Percentiles rank a stretch among this genome's conserved stretches.
phyloP scores from a whole-genome alignment of 2,329 filamentous ascomycete genomes.

The Monosporascus sp. region DNA sequence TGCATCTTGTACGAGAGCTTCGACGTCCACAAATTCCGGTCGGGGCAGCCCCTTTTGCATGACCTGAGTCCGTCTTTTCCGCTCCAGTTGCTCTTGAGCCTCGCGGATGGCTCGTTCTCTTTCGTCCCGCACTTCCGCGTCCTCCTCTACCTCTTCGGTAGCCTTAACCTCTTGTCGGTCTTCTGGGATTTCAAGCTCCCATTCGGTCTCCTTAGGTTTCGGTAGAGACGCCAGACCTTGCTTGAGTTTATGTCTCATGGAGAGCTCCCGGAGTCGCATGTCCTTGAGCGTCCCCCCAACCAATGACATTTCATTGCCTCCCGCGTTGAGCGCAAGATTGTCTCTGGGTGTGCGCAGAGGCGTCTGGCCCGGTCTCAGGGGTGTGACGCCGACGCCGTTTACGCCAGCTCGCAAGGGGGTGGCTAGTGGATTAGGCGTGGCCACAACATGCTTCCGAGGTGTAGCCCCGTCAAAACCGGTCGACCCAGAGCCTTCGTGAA shows the following conservation, averaged over 20 bases:
- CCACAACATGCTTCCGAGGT: slow-evolving; percentile 71
- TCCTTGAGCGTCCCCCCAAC: slow-evolving; percentile 74
- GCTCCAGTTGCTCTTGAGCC: slow-evolving; percentile 70
- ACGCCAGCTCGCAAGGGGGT: slow-evolving; percentile 70
- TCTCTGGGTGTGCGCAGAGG: slow-evolving; percentile 86
- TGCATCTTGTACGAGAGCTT: slow-evolving; percentile 60
- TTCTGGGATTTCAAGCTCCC: slow-evolving; percentile 88
- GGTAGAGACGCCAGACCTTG: slow-evolving; percentile 76
- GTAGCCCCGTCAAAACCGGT: slow-evolving; percentile 85
- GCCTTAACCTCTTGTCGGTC: slow-evolving; percentile 60
- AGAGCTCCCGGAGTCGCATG: slow-evolving; percentile 64
- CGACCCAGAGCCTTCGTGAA: slow-evolving; percentile 74
- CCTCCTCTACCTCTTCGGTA: slow-evolving; percentile 50
- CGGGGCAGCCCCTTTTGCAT: slow-evolving; percentile 80
- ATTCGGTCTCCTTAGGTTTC: slow-evolving; percentile 88
- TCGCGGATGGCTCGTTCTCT: slow-evolving; percentile 69
- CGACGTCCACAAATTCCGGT: slow-evolving; percentile 66
- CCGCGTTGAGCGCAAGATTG: slow-evolving; percentile 75
- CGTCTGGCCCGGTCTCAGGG: slow-evolving; percentile 67
- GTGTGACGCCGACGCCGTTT: slow-evolving; percentile 63
- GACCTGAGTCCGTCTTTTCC: slow-evolving; percentile 82
- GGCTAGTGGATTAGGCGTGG: slow-evolving; percentile 94
- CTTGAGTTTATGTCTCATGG: slow-evolving; percentile 63
- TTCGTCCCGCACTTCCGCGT: slow-evolving; percentile 69
- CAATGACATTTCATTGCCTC: slow-evolving; percentile 59